These are phyloP conservation scores for Auxenochlorella protothecoides DNA, from an alignment of 139 green algal species.

Conservation along the genomic window DNA sequence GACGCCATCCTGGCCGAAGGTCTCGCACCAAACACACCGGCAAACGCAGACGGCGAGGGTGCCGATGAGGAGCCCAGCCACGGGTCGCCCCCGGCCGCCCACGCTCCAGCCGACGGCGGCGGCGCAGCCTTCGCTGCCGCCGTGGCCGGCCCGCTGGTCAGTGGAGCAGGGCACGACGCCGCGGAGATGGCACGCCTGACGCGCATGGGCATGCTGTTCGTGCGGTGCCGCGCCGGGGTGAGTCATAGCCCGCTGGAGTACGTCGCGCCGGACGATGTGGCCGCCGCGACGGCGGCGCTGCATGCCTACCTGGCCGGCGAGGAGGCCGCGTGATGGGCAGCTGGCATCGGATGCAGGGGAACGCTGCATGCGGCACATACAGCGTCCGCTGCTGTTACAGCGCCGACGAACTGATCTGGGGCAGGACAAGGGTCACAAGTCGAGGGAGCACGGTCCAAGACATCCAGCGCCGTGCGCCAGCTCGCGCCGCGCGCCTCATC, in stretches of 20 bases:
- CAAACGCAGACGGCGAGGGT: neutral
- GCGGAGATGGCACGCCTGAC: conserved; percentile 67
- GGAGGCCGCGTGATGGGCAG: no score
- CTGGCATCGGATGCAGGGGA: no score
- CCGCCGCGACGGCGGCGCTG: conserved; percentile 14
- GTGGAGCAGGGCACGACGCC: conserved; percentile 82
- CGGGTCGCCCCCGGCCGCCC: neutral
- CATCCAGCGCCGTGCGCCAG: no score
- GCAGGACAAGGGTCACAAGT: no score
- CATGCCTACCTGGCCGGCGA: no score
- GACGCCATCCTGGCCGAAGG: neutral
- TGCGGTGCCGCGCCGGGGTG: conserved; percentile 60
- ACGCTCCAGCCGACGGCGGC: neutral
- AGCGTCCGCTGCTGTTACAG: no score
- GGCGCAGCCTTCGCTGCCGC: neutral
- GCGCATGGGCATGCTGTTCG: conserved; percentile 84
- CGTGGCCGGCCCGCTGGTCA: conserved; percentile 50
- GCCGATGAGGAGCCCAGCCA: neutral
- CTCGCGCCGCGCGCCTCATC: no score
- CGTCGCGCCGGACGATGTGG: conserved; percentile 54
- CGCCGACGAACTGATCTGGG: no score
- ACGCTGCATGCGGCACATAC: no score
- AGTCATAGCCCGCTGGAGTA: conserved; percentile 74
- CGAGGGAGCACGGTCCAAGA: no score
- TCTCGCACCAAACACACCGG: conserved; percentile 2